Evolutionary conservation across 768 basidiomycete genomes (phyloP).

Genomic region (Tylopilus sp.): DNA sequence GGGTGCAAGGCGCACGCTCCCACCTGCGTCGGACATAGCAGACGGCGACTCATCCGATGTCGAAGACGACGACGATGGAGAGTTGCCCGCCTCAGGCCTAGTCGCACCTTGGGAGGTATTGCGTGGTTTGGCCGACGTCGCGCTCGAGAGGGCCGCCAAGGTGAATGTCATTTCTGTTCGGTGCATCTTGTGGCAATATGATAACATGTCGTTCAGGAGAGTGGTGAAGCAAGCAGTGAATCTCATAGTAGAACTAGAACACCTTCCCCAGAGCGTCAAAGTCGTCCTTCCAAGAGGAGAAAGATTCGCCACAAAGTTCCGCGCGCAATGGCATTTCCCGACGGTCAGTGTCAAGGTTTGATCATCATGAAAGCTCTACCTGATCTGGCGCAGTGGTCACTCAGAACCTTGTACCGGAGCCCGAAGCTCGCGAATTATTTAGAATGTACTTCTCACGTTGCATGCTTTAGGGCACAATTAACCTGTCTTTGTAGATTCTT

Average conservation of each 20-base stretch:
- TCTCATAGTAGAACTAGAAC: slow-evolving; percentile 73
- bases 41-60: slow-evolving; percentile 81
- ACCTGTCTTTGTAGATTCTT: slow-evolving; percentile 60
- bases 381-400: slow-evolving; percentile 60
- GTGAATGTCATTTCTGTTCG: slow-evolving; percentile 34
- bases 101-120: slow-evolving; percentile 88
- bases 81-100: slow-evolving; percentile 75
- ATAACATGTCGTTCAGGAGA: slow-evolving; percentile 49
- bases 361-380: background rate
- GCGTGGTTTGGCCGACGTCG: slow-evolving; percentile 76
- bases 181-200: slow-evolving; percentile 1
- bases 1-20: slow-evolving; percentile 57
- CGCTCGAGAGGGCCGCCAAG: slow-evolving; percentile 74
- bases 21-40: slow-evolving; percentile 61
- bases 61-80: slow-evolving; percentile 81
- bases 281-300: slow-evolving; percentile 65
- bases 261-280: slow-evolving; percentile 66
- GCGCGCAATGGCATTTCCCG: slow-evolving; percentile 65
- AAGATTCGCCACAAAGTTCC: slow-evolving; percentile 64
- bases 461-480: slow-evolving; percentile 10
- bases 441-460: slow-evolving; percentile 51
- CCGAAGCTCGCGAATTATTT: slow-evolving; percentile 84
- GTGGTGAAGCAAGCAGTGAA: slow-evolving; percentile 66
- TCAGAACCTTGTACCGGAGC: slow-evolving; percentile 75
- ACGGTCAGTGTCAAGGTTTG: slow-evolving; percentile 46